Evolutionary conservation across 208 protist genomes (phyloP).

Genomic region (Crithidia expoeki): DNA sequence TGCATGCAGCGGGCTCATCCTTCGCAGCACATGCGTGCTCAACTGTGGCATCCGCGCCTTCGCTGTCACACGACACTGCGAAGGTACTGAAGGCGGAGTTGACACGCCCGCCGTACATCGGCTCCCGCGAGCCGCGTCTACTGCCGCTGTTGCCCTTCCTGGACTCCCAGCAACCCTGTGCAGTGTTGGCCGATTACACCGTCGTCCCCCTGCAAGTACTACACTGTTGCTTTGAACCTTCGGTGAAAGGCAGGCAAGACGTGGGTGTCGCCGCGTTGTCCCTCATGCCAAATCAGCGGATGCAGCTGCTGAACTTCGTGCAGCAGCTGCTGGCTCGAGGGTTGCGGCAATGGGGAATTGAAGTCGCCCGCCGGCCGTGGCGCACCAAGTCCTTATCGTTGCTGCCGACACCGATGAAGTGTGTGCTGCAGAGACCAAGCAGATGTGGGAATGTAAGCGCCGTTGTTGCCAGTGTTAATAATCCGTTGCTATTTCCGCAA

Average conservation of each 20-base stretch:
- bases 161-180: slow-evolving; percentile 77
- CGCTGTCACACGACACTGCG: too few species aligned
- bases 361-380: slow-evolving; percentile 41
- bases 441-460: not conserved
- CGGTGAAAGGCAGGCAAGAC: slow-evolving; percentile 76
- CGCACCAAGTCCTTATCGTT: slow-evolving; percentile 59
- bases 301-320: slow-evolving; percentile 55
- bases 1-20: too few species aligned
- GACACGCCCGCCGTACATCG: not conserved
- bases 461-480: not conserved
- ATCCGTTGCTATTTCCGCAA: too few species aligned
- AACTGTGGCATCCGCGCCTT: too few species aligned
- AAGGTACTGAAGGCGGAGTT: too few species aligned
- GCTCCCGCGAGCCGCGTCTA: slow-evolving; percentile 47
- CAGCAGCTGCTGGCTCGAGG: slow-evolving; percentile 37
- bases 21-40: too few species aligned
- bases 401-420: slow-evolving; percentile 66
- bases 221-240: slow-evolving; percentile 89
- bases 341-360: slow-evolving; percentile 74
- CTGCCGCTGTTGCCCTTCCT: slow-evolving; percentile 44
- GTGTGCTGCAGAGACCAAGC: not conserved
- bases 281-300: slow-evolving; percentile 68
- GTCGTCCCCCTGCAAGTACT: slow-evolving; percentile 81
- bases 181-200: slow-evolving; percentile 63
- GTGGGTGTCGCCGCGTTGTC: slow-evolving; percentile 62